These are phyloP conservation scores for Fusarium buharicum DNA, from an alignment of 2,329 filamentous ascomycete genomes.

Conservation along the genomic window DNA sequence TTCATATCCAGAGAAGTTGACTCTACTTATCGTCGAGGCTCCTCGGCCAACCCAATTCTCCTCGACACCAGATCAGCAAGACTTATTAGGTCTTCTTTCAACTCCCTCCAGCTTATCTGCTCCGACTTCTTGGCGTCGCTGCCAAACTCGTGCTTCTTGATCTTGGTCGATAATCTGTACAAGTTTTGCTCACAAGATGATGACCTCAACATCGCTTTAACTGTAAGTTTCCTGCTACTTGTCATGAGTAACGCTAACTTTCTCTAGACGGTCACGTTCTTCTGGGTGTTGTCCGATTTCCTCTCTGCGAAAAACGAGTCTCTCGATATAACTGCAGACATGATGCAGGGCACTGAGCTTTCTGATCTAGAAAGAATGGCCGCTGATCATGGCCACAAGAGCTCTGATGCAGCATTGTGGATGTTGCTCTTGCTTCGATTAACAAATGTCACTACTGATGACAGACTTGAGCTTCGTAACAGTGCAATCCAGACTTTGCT, in stretches of 20 bases:
- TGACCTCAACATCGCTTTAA: constrained; percentile 94
- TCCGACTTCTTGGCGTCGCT: constrained; percentile 88
- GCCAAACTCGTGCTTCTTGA: constrained; percentile 76
- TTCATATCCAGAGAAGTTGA: constrained; percentile 64
- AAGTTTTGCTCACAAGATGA: constrained; percentile 90
- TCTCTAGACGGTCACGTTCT: constrained; percentile 84
- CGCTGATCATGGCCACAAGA: constrained; percentile 65
- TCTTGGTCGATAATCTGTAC: constrained; percentile 86
- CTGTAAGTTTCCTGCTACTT: constrained; percentile 62
- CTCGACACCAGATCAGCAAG: constrained; percentile 72
- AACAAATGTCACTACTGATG: constrained; percentile 76
- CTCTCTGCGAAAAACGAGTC: constrained; percentile 70
- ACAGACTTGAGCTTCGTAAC: constrained; percentile 79
- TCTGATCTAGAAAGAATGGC: constrained; percentile 68
- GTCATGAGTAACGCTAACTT: constrained; percentile 9
- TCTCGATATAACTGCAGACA: constrained; percentile 66
- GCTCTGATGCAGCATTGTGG: constrained; percentile 79
- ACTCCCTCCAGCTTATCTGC: constrained; percentile 89
- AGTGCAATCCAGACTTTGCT: constrained; percentile 92
- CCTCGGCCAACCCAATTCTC: constrained; percentile 46
- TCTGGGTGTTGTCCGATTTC: constrained; percentile 95
- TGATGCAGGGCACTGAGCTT: constrained; percentile 62
- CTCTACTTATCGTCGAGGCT: constrained; percentile 49
- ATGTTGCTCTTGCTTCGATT: constrained; percentile 78
- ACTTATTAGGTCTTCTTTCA: constrained; percentile 87